phyloP scores from a whole-genome alignment of 768 basidiomycete species.

The Podaxis mareebaensis region DNA sequence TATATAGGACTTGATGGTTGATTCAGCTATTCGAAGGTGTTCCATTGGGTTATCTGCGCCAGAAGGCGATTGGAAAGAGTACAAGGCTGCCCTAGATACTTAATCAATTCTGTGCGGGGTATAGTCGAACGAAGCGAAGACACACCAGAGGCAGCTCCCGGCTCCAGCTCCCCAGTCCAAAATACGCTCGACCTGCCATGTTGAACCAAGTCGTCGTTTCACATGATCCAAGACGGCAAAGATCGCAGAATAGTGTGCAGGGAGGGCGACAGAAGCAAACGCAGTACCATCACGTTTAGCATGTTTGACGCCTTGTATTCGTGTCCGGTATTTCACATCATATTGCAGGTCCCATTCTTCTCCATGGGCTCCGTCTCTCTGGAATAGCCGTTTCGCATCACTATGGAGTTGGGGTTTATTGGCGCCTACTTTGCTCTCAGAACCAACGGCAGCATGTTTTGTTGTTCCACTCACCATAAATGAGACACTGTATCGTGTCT shows the following conservation, averaged over 20 bases:
- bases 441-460: conserved; percentile 7
- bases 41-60: conserved; percentile 23
- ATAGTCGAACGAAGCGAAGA: neutral
- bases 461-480: conserved; percentile 51
- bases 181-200: conserved; percentile 60
- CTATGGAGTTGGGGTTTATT: conserved; percentile 65
- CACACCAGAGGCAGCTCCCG: conserved; percentile 83
- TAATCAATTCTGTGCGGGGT: conserved; percentile 16
- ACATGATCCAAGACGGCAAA: conserved; percentile 70
- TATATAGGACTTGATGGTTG: conserved; percentile 61
- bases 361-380: conserved; percentile 31
- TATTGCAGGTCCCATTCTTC: conserved; percentile 59
- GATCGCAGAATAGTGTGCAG: conserved; percentile 83
- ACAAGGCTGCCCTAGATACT: conserved; percentile 59
- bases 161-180: conserved; percentile 86
- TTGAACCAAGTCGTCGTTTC: conserved; percentile 60
- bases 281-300: conserved; percentile 75
- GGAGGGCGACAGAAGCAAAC: conserved; percentile 83
- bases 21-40: conserved; percentile 44
- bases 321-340: conserved; percentile 60
- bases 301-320: conserved; percentile 57
- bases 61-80: conserved; percentile 56
- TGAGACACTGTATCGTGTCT: conserved; percentile 61
- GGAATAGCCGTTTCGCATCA: conserved; percentile 74
- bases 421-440: conserved; percentile 43